These are phyloP conservation scores for Abrus precatorius DNA, from an alignment of 306 rosid species.

Conservation along the genomic window DNA sequence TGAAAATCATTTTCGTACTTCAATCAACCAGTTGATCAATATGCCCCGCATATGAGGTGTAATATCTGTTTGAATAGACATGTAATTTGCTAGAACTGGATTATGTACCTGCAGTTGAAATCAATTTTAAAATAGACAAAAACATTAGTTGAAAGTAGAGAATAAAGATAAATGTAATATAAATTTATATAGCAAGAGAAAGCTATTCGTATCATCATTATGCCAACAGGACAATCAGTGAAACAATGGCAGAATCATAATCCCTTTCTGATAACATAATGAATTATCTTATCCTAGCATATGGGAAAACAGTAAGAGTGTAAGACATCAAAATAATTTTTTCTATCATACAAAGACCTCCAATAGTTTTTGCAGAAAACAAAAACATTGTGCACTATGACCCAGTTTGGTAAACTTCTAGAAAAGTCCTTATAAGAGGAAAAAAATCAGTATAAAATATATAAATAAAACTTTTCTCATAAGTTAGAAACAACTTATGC, in stretches of 20 bases:
- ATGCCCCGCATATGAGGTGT: conserved; percentile 83
- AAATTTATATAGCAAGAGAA: background rate
- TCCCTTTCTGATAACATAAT: background rate
- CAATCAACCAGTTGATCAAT: conserved; percentile 92
- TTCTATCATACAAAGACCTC: background rate
- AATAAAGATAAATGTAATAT: conserved; percentile 9
- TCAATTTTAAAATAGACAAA: conserved; percentile 29
- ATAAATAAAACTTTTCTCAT: too few relatives aligned
- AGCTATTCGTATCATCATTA: conserved; percentile 17
- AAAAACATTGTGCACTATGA: background rate
- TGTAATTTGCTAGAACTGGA: conserved; percentile 66
- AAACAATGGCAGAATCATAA: conserved; percentile 29
- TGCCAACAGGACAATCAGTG: conserved; percentile 7
- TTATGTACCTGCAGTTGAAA: conserved; percentile 67
- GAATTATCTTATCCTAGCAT: conserved; percentile 21
- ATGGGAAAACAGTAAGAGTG: background rate
- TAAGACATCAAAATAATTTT: conserved; percentile 24
- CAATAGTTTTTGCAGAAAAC: background rate
- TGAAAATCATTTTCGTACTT: conserved; percentile 58
- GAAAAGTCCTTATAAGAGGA: too few relatives aligned
- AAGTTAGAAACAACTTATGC: too few relatives aligned
- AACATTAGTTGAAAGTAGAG: conserved; percentile 16
- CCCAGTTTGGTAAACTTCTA: too few relatives aligned
- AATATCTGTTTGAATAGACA: conserved; percentile 75
- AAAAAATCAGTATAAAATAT: too few relatives aligned